These are phyloP conservation scores for Hyphopichia wangnamkhiaoensis DNA, from an alignment of 1,139 yeast genomes.

Conservation along the genomic window DNA sequence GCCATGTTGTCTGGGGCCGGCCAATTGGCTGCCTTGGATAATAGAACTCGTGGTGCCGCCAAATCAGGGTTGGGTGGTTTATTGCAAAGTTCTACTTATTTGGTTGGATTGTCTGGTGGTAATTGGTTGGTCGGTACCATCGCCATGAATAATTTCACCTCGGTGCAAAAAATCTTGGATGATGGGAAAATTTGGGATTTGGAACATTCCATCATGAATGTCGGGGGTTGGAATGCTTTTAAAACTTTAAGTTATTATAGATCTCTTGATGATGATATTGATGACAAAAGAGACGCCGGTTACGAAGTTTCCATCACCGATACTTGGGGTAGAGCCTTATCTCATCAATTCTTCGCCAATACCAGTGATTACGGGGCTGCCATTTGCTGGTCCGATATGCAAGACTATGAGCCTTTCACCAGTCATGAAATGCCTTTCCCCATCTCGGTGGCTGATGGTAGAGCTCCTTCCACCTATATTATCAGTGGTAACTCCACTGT, in stretches of 20 bases:
- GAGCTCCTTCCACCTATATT: slow-evolving; percentile 65
- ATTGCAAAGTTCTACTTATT: slow-evolving; percentile 69
- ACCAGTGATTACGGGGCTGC: slow-evolving; percentile 60
- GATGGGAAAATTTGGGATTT: slow-evolving; percentile 69
- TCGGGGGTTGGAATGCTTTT: slow-evolving; percentile 71
- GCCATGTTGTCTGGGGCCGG: slow-evolving; percentile 52
- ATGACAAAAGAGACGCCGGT: slow-evolving; percentile 71
- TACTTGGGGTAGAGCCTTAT: slow-evolving; percentile 87
- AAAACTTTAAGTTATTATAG: slow-evolving; percentile 59
- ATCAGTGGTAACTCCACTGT: slow-evolving; percentile 69
- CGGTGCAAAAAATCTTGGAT: slow-evolving; percentile 59
- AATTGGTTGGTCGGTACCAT: slow-evolving; percentile 82
- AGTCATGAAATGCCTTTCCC: slow-evolving; percentile 80
- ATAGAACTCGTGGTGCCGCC: slow-evolving; percentile 24
- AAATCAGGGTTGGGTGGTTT: slow-evolving; percentile 74
- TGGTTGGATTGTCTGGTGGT: slow-evolving; percentile 86
- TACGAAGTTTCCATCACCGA: slow-evolving; percentile 81
- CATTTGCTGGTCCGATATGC: slow-evolving; percentile 65
- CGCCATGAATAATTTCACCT: slow-evolving; percentile 79
- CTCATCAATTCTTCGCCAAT: slow-evolving; percentile 71
- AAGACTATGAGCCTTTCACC: slow-evolving; percentile 52
- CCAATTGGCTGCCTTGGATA: slow-evolving; percentile 40
- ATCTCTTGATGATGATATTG: slow-evolving; percentile 52
- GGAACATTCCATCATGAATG: slow-evolving; percentile 57
- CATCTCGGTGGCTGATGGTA: slow-evolving; percentile 73